Base-by-base conservation (phyloP, 2,329 filamentous ascomycete genomes). In the Bipolaris oryzae region DNA sequence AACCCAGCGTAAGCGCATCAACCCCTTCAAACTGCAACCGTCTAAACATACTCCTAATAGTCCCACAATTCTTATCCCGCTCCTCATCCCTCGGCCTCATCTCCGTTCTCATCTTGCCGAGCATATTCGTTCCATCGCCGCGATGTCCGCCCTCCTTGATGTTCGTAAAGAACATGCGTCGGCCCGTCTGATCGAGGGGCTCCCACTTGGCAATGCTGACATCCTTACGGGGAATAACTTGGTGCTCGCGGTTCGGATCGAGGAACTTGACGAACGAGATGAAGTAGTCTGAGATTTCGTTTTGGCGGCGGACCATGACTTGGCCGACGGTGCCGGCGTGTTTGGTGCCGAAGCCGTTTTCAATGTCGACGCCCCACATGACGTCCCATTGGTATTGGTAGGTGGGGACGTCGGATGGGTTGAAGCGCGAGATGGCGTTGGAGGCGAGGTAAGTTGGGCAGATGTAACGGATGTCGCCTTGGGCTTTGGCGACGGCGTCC, bases 371-470 rank as follows among this genome's bases (percentile, higher is more conserved):
- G 9, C 67, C 70, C 62, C 64, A 69, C 61, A 69, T 70, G 16
- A 73, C 70, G 54, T 74, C 71, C 71, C 71, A 74, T 55, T 74
- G 71, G 59, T 74, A 74, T 46, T 72, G 69, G 50, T 64, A 74
- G 5, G 70, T 70, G 23, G 63, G 63, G 0, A 73, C 65, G 18
- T 39, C 35, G 7, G 54, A 21, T 0, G 70, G 69, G 55, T 73
- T 73, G 62, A 72, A 53, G 4, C 56, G 44, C n/a, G 66, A 62
- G 60, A 74, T 71, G 50, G 67, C 67, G 52, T 72, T 70, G n/a
- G 66, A 69, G 25, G 68, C 61, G 31, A 74, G 67, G 49, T 71
- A 72, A 1, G 70, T 70, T 1, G 71, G 71, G 44, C 71, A 74
- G 53, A 74, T 74, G 56, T 74, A 74, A n/a, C 71, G 66, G 21